A percentile compares a stretch with the other conserved stretches of the same genome.
phyloP scores from a whole-genome alignment of 2,329 filamentous ascomycete genomes.

The Talaromyces funiculosus region DNA sequence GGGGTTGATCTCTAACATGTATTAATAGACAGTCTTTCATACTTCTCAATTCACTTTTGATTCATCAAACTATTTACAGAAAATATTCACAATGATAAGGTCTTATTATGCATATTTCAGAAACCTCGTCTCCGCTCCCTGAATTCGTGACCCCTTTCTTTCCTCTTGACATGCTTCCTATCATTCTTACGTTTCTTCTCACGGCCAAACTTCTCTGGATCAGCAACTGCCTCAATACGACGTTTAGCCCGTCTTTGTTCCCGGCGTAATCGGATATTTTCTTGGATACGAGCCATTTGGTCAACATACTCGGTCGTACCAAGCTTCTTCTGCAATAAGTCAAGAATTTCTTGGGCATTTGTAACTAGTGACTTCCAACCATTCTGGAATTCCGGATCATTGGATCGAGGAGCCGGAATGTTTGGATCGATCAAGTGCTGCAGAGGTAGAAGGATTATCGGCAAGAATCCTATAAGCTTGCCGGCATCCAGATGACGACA shows the following conservation, averaged over 20 bases:
- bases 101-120: slow-evolving; percentile 35
- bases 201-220: slow-evolving; percentile 70
- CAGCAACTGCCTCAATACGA: slow-evolving; percentile 77
- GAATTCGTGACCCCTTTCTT: slow-evolving; percentile 69
- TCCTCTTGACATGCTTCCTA: slow-evolving; percentile 75
- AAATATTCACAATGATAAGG: slow-evolving; percentile 6
- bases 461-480: slow-evolving; percentile 58
- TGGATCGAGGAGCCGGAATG: slow-evolving; percentile 65
- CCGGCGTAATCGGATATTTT: slow-evolving; percentile 64
- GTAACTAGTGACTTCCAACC: slow-evolving; percentile 66
- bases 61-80: background rate
- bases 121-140: slow-evolving; percentile 67
- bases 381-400: slow-evolving; percentile 63
- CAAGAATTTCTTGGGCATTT: slow-evolving; percentile 71
- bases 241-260: slow-evolving; percentile 75
- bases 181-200: slow-evolving; percentile 81
- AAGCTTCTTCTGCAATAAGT: slow-evolving; percentile 75
- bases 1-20: background rate
- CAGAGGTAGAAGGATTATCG: slow-evolving; percentile 61
- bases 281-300: slow-evolving; percentile 65
- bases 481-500: slow-evolving; percentile 55
- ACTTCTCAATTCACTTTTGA: slow-evolving; percentile 10
- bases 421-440: slow-evolving; percentile 78
- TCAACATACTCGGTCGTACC: slow-evolving; percentile 75
- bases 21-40: slow-evolving; percentile 11